These are phyloP conservation scores for Penicillium hordei DNA, from an alignment of 2,329 filamentous ascomycete species.

Conservation along the genomic window DNA sequence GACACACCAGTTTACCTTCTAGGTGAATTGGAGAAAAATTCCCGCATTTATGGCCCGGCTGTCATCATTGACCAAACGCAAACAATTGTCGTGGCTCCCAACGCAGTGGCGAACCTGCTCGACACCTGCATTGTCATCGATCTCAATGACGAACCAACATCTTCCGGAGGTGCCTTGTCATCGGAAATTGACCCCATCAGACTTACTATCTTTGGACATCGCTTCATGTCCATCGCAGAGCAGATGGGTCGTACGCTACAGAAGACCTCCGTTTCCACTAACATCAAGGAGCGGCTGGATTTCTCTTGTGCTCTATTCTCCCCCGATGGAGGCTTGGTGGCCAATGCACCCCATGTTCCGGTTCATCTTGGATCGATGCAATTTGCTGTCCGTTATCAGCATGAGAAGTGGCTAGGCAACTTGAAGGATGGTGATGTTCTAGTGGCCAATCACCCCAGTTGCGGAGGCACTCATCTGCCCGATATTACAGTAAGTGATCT, in stretches of 20 bases:
- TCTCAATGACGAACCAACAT: conserved; percentile 58
- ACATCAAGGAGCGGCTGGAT: conserved; percentile 83
- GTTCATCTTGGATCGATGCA: conserved; percentile 83
- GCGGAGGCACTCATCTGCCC: conserved; percentile 78
- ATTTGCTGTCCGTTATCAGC: conserved; percentile 77
- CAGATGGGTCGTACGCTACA: conserved; percentile 60
- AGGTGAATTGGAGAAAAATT: conserved; percentile 34
- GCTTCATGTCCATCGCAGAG: conserved; percentile 61
- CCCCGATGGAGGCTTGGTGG: conserved; percentile 69
- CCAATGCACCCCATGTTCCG: conserved; percentile 70
- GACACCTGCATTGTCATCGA: conserved; percentile 89
- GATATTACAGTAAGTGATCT: conserved; percentile 67
- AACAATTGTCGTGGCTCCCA: conserved; percentile 85
- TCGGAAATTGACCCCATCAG: conserved; percentile 51
- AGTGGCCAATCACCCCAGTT: conserved; percentile 81
- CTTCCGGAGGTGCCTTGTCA: conserved; percentile 15
- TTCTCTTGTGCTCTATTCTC: conserved; percentile 83
- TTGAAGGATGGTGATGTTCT: conserved; percentile 77
- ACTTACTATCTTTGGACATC: conserved; percentile 56
- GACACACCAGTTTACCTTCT: conserved; percentile 41
- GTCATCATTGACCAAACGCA: conserved; percentile 74
- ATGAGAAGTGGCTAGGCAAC: conserved; percentile 75
- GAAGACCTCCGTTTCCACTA: conserved; percentile 58
- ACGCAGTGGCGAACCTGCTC: conserved; percentile 72
- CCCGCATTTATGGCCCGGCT: conserved; percentile 62